These are phyloP conservation scores for Cercis canadensis DNA, from an alignment of 306 rosid genomes.

Conservation along the genomic window DNA sequence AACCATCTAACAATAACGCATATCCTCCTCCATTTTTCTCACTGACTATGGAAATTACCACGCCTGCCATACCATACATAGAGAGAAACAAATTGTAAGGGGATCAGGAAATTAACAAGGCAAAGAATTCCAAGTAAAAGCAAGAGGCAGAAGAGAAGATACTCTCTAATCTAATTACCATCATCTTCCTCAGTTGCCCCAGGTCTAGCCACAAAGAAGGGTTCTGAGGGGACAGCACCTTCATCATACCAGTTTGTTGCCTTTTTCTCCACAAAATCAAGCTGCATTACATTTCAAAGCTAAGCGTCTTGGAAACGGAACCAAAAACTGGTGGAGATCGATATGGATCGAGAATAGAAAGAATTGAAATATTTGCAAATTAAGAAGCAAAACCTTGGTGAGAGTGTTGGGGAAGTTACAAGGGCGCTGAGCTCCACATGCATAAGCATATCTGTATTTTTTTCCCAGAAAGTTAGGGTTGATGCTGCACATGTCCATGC, in stretches of 20 bases:
- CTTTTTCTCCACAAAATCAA: constrained; percentile 67
- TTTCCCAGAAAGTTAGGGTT: constrained; percentile 76
- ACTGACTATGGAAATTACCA: constrained; percentile 85
- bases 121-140: no score
- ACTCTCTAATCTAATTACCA: constrained; percentile 60
- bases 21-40: constrained; percentile 78
- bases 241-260: constrained; percentile 87
- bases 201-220: constrained; percentile 85
- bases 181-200: constrained; percentile 95
- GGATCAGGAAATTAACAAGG: no score
- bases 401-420: constrained; percentile 97
- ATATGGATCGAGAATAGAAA: no score
- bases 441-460: constrained; percentile 88
- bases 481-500: constrained; percentile 95
- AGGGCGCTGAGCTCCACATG: constrained; percentile 96
- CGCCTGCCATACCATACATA: constrained; percentile 55
- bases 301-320: not conserved
- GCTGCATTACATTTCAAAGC: constrained; percentile 46
- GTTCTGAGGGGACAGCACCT: constrained; percentile 90
- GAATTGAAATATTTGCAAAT: not conserved
- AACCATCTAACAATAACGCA: constrained; percentile 82
- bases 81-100: not conserved
- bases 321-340: not conserved
- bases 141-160: no score
- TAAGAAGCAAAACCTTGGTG: constrained; percentile 76